Conservation (phyloP, 2,329 filamentous ascomycete species). For the Beauveria bassiana region DNA sequence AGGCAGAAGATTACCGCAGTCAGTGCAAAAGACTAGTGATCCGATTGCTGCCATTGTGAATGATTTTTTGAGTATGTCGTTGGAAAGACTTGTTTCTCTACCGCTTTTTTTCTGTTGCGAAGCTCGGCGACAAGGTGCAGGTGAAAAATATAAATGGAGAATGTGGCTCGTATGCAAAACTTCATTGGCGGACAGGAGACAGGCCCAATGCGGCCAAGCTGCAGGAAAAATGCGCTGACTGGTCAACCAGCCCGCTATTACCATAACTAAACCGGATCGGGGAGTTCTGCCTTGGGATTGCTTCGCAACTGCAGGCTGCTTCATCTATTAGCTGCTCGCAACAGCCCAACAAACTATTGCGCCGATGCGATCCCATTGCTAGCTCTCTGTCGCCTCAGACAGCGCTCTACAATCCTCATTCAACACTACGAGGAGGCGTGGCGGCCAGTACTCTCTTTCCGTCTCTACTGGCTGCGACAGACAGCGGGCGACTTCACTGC, state of each 20-base stretch:
- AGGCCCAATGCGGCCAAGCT: background rate
- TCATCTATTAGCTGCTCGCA: background rate
- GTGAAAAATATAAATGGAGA: slow-evolving; percentile 3
- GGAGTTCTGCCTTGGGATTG: slow-evolving; percentile 7
- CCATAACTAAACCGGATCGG: slow-evolving; percentile 11
- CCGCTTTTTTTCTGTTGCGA: slow-evolving; percentile 3
- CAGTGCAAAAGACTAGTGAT: slow-evolving; percentile 84
- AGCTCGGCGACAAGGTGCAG: background rate
- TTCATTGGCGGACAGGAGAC: background rate
- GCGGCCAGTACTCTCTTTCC: background rate
- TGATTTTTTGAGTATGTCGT: slow-evolving; percentile 10
- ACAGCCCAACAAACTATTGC: background rate
- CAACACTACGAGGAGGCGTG: background rate
- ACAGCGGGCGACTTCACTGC: background rate
- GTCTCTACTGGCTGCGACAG: background rate
- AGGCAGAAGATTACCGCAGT: slow-evolving; percentile 85
- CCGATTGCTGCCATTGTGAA: slow-evolving; percentile 75
- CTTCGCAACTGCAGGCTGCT: background rate
- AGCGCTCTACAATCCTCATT: background rate
- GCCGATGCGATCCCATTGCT: slow-evolving; percentile 6
- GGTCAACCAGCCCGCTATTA: slow-evolving; percentile 3
- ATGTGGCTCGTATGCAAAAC: no score
- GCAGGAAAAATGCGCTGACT: slow-evolving; percentile 4
- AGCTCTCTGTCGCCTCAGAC: background rate
- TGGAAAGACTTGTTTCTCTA: background rate